phyloP scores from a whole-genome alignment of 768 basidiomycete species.

The Phanerodontia chrysosporium region DNA sequence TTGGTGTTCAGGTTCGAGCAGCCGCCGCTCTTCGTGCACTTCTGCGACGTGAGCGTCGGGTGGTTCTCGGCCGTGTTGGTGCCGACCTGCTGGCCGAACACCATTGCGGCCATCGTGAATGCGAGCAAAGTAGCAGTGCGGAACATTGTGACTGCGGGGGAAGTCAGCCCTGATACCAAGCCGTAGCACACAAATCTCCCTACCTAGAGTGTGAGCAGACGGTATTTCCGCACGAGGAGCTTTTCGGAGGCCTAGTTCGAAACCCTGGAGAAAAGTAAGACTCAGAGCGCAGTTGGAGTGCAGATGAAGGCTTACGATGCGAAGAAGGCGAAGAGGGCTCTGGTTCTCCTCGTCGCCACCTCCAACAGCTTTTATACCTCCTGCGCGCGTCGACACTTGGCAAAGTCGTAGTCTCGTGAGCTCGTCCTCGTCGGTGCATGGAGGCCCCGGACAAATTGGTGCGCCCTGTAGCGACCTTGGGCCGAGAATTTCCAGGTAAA shows the following conservation, averaged over 20 bases:
- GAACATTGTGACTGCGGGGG: slow-evolving; percentile 16
- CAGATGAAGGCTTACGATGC: not conserved
- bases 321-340: not conserved
- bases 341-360: not conserved
- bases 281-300: not conserved
- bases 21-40: slow-evolving; percentile 38
- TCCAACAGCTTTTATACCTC: not conserved
- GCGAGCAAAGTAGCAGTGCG: slow-evolving; percentile 19
- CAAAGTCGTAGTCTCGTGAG: not conserved
- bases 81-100: slow-evolving; percentile 43
- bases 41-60: slow-evolving; percentile 39
- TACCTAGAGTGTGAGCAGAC: not conserved
- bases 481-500: slow-evolving; percentile 1
- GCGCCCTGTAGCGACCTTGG: not conserved
- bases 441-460: slow-evolving; percentile 1
- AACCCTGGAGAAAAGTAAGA: not conserved
- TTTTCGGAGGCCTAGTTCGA: not conserved
- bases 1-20: slow-evolving; percentile 28
- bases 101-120: slow-evolving; percentile 29
- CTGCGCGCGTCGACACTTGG: not conserved
- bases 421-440: not conserved
- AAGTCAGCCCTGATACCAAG: not conserved
- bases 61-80: slow-evolving; percentile 41
- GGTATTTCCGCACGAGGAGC: not conserved
- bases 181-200: not conserved